phyloP scores from a whole-genome alignment of 2,329 filamentous ascomycete genomes.

The Dothiorella sarmentorum region DNA sequence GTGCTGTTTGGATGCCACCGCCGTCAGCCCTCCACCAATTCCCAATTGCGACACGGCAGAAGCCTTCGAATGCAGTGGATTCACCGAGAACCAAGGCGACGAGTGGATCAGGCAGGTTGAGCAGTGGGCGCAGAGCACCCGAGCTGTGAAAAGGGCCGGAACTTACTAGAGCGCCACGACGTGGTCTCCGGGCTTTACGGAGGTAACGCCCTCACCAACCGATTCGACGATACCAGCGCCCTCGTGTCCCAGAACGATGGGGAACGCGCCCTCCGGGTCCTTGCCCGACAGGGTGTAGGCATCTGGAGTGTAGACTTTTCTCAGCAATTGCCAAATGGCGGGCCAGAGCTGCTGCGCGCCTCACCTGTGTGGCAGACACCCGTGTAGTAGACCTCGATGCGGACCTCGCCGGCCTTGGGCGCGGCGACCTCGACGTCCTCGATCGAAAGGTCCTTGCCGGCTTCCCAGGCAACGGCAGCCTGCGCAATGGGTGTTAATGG shows the following conservation, averaged over 20 bases:
- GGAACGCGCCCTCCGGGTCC: slow-evolving; percentile 73
- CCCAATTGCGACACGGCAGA: not conserved
- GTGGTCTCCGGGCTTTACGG: slow-evolving; percentile 89
- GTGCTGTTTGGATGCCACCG: slow-evolving; percentile 61
- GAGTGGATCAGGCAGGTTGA: not conserved
- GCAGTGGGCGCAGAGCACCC: not conserved
- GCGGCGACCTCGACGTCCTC: slow-evolving; percentile 91
- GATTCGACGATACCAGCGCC: slow-evolving; percentile 43
- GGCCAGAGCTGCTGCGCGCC: slow-evolving; percentile 2
- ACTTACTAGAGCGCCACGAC: slow-evolving; percentile 53
- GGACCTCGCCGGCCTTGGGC: slow-evolving; percentile 88
- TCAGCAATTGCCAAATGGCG: not conserved
- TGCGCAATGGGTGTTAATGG: slow-evolving; percentile 31
- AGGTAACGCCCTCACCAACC: slow-evolving; percentile 90
- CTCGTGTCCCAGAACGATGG: slow-evolving; percentile 43
- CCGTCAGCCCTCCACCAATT: too few species aligned
- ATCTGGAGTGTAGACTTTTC: slow-evolving; percentile 29
- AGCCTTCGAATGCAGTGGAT: not conserved
- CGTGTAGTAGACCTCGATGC: slow-evolving; percentile 95
- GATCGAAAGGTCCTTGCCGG: slow-evolving; percentile 80
- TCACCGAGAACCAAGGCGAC: not conserved
- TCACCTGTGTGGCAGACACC: slow-evolving; percentile 97
- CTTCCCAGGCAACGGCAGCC: slow-evolving; percentile 97
- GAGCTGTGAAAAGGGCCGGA: not conserved
- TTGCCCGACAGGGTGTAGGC: slow-evolving; percentile 73